Percentiles rank a stretch among this genome's conserved stretches.
Conservation (phyloP, 352 stramenopile genomes). For the Phytophthora pseudosyringae region DNA sequence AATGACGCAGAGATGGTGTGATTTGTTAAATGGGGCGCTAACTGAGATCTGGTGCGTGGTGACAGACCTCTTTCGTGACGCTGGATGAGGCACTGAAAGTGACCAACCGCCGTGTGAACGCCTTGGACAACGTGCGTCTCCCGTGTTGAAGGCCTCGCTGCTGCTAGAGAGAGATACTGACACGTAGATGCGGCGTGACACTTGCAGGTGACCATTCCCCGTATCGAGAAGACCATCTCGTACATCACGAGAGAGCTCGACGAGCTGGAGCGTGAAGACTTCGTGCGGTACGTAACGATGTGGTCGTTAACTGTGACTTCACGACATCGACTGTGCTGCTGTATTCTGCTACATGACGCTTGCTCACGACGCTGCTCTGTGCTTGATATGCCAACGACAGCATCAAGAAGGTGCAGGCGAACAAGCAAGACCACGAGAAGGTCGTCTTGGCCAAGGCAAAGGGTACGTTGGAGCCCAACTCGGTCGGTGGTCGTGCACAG, state of each 20-base stretch:
- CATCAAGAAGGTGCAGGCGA: slow-evolving; percentile 99
- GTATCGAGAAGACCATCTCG: slow-evolving; percentile 96
- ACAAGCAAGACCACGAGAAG: slow-evolving; percentile 94
- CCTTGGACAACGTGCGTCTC: slow-evolving; percentile 95
- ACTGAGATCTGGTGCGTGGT: slow-evolving; percentile 34
- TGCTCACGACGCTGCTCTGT: not conserved
- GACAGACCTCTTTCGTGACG: slow-evolving; percentile 98
- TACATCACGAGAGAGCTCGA: slow-evolving; percentile 99
- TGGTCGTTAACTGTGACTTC: not conserved
- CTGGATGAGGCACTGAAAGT: slow-evolving; percentile 99
- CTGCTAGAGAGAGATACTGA: not conserved
- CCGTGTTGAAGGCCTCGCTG: not conserved
- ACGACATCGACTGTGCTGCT: not conserved
- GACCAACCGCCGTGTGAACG: slow-evolving; percentile 99
- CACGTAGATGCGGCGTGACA: not conserved
- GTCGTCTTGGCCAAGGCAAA: slow-evolving; percentile 63
- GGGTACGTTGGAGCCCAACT: slow-evolving; percentile 29
- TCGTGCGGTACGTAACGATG: slow-evolving; percentile 64
- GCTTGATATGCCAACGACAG: slow-evolving; percentile 35
- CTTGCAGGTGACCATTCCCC: slow-evolving; percentile 96
- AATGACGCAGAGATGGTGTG: not conserved
- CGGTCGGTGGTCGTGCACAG: not conserved
- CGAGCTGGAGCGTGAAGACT: slow-evolving; percentile 98
- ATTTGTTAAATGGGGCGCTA: slow-evolving; percentile 29
- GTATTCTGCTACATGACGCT: not conserved